A percentile compares a stretch with the other conserved stretches of the same genome.
phyloP scores from a whole-genome alignment of 495 filamentous ascomycete genomes.

The Trypethelium eluteriae region DNA sequence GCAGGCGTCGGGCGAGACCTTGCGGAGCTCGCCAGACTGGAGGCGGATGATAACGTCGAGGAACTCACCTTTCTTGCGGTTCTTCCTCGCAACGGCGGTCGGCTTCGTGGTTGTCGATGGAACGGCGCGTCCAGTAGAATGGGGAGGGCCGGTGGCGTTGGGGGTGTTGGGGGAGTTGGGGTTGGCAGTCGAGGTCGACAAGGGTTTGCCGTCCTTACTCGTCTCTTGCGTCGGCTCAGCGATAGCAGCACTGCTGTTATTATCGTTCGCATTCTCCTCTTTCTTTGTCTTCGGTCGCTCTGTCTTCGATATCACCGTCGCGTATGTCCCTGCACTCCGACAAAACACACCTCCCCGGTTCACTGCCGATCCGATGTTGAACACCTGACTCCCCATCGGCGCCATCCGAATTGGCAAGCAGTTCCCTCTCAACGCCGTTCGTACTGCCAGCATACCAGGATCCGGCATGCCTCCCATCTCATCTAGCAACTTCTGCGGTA shows the following conservation, averaged over 20 bases:
- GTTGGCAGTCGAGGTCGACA: neutral
- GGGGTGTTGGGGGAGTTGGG: neutral
- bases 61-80: slow-evolving; percentile 2
- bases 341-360: slow-evolving; percentile 79
- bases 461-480: slow-evolving; percentile 88
- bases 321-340: slow-evolving; percentile 85
- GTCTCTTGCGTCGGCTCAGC: slow-evolving; percentile 42
- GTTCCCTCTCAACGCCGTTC: slow-evolving; percentile 90
- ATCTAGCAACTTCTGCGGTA: slow-evolving; percentile 72
- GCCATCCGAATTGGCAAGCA: slow-evolving; percentile 92
- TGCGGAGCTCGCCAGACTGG: slow-evolving; percentile 85
- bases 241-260: neutral
- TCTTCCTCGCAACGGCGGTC: slow-evolving; percentile 34
- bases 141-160: neutral
- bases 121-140: slow-evolving; percentile 1
- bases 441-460: slow-evolving; percentile 88
- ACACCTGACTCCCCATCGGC: slow-evolving; percentile 82
- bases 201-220: slow-evolving; percentile 30
- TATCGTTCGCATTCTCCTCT: slow-evolving; percentile 36
- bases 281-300: slow-evolving; percentile 45
- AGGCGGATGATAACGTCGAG: slow-evolving; percentile 67
- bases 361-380: slow-evolving; percentile 71
- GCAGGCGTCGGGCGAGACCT: slow-evolving; percentile 81
- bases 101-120: slow-evolving; percentile 1
- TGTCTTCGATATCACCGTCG: slow-evolving; percentile 77